Base-by-base conservation (phyloP, 2,329 filamentous ascomycete genomes). In the Sclerotinia trifoliorum region DNA sequence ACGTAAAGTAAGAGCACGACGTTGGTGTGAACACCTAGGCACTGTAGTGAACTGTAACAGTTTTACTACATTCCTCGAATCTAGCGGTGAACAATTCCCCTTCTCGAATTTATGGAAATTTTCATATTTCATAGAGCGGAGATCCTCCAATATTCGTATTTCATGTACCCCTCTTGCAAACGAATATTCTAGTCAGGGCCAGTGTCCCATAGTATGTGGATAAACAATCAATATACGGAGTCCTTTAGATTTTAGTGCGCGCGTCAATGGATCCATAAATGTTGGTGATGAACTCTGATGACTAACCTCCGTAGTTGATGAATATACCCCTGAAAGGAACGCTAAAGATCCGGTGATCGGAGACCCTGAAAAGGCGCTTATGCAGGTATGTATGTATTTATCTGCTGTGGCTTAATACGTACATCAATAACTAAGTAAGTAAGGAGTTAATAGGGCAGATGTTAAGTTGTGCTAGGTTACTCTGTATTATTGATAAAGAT, bases 201-300 rank as follows among this genome's bases (percentile, higher is more conserved):
- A 21, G 26, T 17, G 6, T 57, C 24, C 32, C 35, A 57, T 57
- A 42, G 21, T 42, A 42, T 57, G 3, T 35, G n/a, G 21, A 17
- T 17, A 24, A 24, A 57, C 55, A 42, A n/a, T 39, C 10, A 35
- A 39, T 42, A 42, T 10, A 35, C 32, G 32, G 32, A 32, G 32
- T 32, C 35, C 10, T 42, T 57, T 11, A 42, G 55, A 57, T 57
- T 35, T 10, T 56, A 21, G 54, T 56, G 55, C 55, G 55, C 35
- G 55, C 35, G 55, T 57, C 55, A 57, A 57, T 26, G n/a, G 55
- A 19, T n/a, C 35, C 55, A 57, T 57, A 57, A 56, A n/a, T 56
- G 54, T 57, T 57, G 35, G 55, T 26, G 55, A 57, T 24, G 35
- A 57, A 17, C 11, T 39, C 3, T 17, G 39, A 42, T 42, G 39